These are phyloP conservation scores for Alternaria sp. DNA, from an alignment of 2,329 filamentous ascomycete genomes.

Conservation along the genomic window DNA sequence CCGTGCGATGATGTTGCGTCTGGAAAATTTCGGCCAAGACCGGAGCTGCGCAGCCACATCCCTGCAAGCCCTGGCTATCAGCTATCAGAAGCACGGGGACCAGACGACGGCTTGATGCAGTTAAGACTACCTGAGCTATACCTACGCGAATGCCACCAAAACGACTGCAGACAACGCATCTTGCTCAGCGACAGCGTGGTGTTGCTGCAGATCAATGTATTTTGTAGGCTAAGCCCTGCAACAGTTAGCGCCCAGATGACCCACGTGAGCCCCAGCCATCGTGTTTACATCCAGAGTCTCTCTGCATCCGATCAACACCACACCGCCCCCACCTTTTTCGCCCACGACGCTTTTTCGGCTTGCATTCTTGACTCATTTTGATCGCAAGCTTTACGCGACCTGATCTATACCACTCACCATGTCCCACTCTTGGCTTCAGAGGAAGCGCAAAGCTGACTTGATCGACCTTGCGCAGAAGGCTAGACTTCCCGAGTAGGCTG, in stretches of 20 bases:
- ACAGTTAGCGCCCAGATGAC: constrained; percentile 15
- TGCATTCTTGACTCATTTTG: constrained; percentile 24
- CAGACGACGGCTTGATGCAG: constrained; percentile 16
- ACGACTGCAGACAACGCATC: not conserved
- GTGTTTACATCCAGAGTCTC: constrained; percentile 28
- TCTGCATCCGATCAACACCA: constrained; percentile 30
- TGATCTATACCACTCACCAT: constrained; percentile 56
- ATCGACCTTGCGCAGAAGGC: constrained; percentile 73
- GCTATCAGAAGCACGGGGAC: constrained; percentile 20
- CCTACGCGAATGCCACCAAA: not conserved
- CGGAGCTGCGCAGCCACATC: constrained; percentile 20
- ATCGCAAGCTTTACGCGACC: constrained; percentile 60
- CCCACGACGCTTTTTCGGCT: constrained; percentile 21
- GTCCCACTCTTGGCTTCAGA: constrained; percentile 74
- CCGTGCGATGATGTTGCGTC: constrained; percentile 20
- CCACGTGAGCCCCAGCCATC: constrained; percentile 31
- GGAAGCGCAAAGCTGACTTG: constrained; percentile 83
- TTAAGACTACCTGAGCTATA: not conserved
- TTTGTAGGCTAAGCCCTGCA: constrained; percentile 2
- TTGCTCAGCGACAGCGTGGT: not conserved
- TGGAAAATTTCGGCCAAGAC: constrained; percentile 42
- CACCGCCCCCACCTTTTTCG: constrained; percentile 19
- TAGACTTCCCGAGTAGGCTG: constrained; percentile 71
- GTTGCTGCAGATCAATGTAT: constrained; percentile 2
- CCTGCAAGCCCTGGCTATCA: constrained; percentile 10